Base-by-base conservation (phyloP, 805 yeast species). In the Myxozyma geophila region DNA sequence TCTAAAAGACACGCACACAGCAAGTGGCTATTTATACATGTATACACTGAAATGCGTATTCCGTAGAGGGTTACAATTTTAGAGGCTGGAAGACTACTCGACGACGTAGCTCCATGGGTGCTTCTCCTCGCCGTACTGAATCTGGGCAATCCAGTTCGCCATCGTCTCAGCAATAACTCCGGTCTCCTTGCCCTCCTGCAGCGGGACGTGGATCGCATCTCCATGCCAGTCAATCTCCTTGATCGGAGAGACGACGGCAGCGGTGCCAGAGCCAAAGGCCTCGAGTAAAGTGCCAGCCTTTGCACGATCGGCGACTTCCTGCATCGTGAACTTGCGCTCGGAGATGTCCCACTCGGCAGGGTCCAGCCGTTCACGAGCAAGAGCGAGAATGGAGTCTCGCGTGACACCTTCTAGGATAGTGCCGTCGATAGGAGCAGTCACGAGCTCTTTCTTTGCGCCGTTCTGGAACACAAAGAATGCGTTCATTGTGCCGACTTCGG, bases 401-500 rank as follows among this genome's bases (percentile, higher is more conserved):
- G 97, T 92, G 72, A 93, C 96, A 81, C 99, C 99, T 77, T 90
- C 97, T 73, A 93, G 85, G 73, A 93, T 93, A 67, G 97, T 93
- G 70, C 99, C 99, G 74, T 95, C 98, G 70, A 95, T 82, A 66
- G 99, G 98, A 68, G 97, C 96, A 67, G 99, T 93, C 54, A 85
- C 96, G 70, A 93, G 83, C 80, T 93, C 98, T 74, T 89, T 89
- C 78, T 87, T 89, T 64, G 97, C 98, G 50, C 77, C 78, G n/a
- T 83, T 75, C 77, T 88, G 80, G 82, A 93, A 90, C 40, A 86
- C 97, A 72, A 89, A 87, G 80, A 95, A 93, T 51, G 84, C 93
- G 79, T 93, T 93, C 98, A 93, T 95, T 63, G 98, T 92, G 70
- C 99, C 99, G 62, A 91, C 98, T 81, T 93, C 98, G 70, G 98